Percentiles rank a stretch among this genome's conserved stretches.
Conservation (phyloP, 805 yeast genomes). For the Kuraishia molischiana region DNA sequence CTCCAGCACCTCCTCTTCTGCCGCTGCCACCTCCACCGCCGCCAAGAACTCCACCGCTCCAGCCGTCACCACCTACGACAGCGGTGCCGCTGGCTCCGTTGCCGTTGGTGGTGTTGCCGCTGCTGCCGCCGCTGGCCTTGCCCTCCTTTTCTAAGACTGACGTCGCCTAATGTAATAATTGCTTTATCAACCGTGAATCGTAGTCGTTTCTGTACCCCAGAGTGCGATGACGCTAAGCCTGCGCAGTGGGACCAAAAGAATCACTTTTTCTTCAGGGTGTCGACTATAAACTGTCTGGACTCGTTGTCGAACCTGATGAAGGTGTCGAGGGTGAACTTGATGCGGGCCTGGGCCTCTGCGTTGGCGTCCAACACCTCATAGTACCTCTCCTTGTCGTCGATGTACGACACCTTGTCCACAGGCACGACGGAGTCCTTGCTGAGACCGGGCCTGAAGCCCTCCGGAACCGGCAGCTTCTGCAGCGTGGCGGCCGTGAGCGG, state of each 20-base stretch:
- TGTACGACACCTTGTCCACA: slow-evolving; percentile 9
- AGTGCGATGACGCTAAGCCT: neutral
- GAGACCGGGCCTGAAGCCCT: slow-evolving; percentile 11
- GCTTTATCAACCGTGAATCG: too few species aligned
- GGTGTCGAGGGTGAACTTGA: slow-evolving; percentile 9
- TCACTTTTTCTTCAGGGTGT: too few species aligned
- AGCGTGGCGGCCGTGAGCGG: slow-evolving; percentile 17
- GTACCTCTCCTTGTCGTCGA: slow-evolving; percentile 12
- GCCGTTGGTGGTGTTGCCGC: slow-evolving; percentile 2
- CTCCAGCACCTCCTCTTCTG: slow-evolving; percentile 16
- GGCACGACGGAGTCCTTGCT: slow-evolving; percentile 12
- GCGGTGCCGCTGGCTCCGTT: slow-evolving; percentile 1
- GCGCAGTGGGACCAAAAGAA: too few species aligned
- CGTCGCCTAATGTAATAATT: too few species aligned
- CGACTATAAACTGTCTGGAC: slow-evolving; percentile 8
- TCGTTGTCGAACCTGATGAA: slow-evolving; percentile 10
- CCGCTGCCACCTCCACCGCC: slow-evolving; percentile 9
- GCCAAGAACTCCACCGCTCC: neutral
- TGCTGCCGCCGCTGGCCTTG: too few species aligned
- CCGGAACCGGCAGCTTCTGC: slow-evolving; percentile 13
- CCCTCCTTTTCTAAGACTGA: too few species aligned
- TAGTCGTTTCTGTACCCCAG: neutral
- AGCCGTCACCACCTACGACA: neutral
- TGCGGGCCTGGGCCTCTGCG: slow-evolving; percentile 11
- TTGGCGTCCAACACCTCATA: slow-evolving; percentile 7